phyloP scores from a whole-genome alignment of 1,284 basidiomycete genomes.

The Lignosus rhinocerotis region DNA sequence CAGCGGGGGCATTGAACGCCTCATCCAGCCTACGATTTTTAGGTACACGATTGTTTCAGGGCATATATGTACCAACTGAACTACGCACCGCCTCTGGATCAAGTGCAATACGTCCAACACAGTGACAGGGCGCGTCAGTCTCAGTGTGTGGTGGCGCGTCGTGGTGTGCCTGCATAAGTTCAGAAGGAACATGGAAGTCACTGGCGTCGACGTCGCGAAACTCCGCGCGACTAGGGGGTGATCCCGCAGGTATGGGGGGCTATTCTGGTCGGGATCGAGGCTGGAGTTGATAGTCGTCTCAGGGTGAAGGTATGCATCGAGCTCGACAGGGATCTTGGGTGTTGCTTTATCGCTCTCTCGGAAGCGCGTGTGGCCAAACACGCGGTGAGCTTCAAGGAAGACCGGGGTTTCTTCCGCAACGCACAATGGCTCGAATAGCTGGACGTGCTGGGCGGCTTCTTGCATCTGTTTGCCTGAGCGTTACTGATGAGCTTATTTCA shows the following conservation, averaged over 20 bases:
- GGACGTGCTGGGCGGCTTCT: background rate
- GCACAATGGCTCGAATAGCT: background rate
- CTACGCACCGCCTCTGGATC: no score
- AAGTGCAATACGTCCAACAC: no score
- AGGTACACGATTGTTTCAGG: no score
- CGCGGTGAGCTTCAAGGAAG: background rate
- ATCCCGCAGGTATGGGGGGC: slow-evolving; percentile 1
- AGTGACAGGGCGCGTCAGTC: no score
- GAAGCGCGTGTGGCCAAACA: background rate
- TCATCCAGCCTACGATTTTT: no score
- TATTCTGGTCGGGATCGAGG: background rate
- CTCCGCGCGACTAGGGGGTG: slow-evolving; percentile 8
- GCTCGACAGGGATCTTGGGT: background rate
- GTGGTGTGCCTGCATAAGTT: background rate
- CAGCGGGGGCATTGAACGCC: no score
- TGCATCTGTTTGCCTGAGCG: background rate
- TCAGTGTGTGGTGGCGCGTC: no score
- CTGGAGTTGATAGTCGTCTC: background rate
- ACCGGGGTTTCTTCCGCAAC: background rate
- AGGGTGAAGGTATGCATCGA: slow-evolving; percentile 1
- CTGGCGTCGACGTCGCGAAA: slow-evolving; percentile 5
- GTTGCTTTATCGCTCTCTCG: background rate
- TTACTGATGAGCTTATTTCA: no score
- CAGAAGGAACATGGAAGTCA: background rate
- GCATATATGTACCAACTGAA: no score